Evolutionary conservation across 441 rosid genomes (phyloP).

Genomic region (Aquilaria agallochum): DNA sequence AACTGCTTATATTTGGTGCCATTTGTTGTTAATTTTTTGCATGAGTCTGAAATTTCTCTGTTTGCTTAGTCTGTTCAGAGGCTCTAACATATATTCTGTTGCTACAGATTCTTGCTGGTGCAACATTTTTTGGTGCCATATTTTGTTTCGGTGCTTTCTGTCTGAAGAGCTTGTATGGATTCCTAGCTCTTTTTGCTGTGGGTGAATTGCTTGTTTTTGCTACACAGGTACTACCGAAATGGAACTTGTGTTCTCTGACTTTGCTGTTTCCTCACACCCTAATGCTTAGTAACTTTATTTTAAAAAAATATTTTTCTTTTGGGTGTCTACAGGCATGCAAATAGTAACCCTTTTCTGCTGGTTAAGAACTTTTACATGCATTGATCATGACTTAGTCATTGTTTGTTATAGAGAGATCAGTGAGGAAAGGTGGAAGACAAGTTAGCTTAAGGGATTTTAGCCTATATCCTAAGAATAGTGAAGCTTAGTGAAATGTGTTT

Average conservation of each 20-base stretch:
- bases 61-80: not conserved
- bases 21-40: not conserved
- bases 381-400: too few relatives aligned
- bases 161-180: constrained; percentile 48
- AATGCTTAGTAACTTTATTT: too few relatives aligned
- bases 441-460: too few relatives aligned
- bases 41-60: not conserved
- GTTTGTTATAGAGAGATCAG: too few relatives aligned
- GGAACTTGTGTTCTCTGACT: not conserved
- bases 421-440: too few relatives aligned
- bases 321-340: too few relatives aligned
- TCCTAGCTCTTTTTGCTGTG: constrained; percentile 51
- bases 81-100: constrained; percentile 9
- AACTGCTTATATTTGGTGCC: not conserved
- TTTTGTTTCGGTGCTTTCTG: constrained; percentile 64
- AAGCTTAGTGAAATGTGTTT: too few relatives aligned
- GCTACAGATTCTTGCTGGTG: constrained; percentile 53
- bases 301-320: too few relatives aligned
- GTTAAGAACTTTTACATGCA: too few relatives aligned
- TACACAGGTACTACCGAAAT: constrained; percentile 44
- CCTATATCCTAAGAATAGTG: too few relatives aligned
- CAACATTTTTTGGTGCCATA: constrained; percentile 58
- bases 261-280: too few relatives aligned
- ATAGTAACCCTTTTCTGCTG: too few relatives aligned
- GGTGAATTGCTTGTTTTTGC: constrained; percentile 78